Evolutionary conservation across 257 asterid genomes (phyloP).

Genomic region (Plantago major): DNA sequence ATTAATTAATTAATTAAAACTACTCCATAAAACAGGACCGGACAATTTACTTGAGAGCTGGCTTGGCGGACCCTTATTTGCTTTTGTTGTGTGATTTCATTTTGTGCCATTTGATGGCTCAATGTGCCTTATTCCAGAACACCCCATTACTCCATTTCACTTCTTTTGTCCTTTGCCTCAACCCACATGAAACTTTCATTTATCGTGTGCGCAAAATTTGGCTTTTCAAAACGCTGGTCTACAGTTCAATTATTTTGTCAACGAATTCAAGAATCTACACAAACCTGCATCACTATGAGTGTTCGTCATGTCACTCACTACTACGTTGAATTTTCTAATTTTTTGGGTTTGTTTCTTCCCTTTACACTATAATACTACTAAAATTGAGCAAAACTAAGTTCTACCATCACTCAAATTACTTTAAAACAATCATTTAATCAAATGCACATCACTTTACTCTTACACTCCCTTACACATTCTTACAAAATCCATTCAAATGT

Average conservation of each 20-base stretch:
- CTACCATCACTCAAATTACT: no score
- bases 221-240: not conserved
- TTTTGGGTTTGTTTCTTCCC: no score
- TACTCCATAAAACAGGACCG: no score
- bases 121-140: conserved; percentile 18
- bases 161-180: conserved; percentile 24
- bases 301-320: no score
- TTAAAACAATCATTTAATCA: no score
- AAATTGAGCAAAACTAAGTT: no score
- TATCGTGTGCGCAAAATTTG: conserved; percentile 6
- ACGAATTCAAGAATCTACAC: not conserved
- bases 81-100: conserved; percentile 3
- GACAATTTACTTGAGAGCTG: conserved; percentile 2
- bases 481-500: no score
- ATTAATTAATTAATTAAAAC: not conserved
- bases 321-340: no score
- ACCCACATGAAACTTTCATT: conserved; percentile 9
- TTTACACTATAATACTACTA: no score
- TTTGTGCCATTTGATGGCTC: conserved; percentile 9
- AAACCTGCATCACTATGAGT: no score
- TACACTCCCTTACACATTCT: no score
- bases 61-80: conserved; percentile 29
- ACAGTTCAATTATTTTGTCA: not conserved
- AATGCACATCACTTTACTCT: no score
- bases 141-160: conserved; percentile 21